phyloP scores from a whole-genome alignment of 441 rosid genomes.

The Arabidopsis lyrata region DNA sequence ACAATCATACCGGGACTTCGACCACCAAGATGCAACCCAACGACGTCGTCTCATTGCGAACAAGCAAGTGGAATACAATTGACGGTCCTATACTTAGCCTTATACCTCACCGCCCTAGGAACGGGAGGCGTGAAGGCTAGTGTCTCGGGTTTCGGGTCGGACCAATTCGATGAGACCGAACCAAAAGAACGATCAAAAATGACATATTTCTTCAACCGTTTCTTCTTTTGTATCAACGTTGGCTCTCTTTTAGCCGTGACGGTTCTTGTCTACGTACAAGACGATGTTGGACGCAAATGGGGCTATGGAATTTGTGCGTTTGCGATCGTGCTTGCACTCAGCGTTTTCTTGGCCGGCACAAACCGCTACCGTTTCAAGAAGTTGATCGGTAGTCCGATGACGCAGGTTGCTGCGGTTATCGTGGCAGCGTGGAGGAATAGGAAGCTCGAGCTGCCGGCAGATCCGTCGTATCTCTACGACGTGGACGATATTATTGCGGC shows the following conservation, averaged over 20 bases:
- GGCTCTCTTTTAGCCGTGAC: conserved; percentile 88
- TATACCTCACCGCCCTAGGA: conserved; percentile 90
- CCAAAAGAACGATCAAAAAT: conserved; percentile 64
- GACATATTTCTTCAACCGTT: conserved; percentile 85
- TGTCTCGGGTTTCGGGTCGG: conserved; percentile 94
- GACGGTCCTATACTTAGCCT: conserved; percentile 65
- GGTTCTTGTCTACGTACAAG: conserved; percentile 87
- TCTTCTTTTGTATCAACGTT: conserved; percentile 86
- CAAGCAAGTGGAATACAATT: conserved; percentile 71
- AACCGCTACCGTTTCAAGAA: conserved; percentile 80
- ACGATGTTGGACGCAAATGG: conserved; percentile 80
- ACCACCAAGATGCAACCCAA: conserved; percentile 68
- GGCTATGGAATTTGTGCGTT: conserved; percentile 86
- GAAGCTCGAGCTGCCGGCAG: conserved; percentile 61
- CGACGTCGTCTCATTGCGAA: conserved; percentile 50
- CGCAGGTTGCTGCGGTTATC: conserved; percentile 77
- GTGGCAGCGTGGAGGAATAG: conserved; percentile 78
- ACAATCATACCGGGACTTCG: conserved; percentile 77
- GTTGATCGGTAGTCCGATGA: conserved; percentile 87
- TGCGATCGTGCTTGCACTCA: conserved; percentile 63
- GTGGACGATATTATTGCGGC: conserved; percentile 60
- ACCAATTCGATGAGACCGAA: conserved; percentile 85
- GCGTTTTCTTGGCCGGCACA: conserved; percentile 74
- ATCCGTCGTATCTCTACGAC: conserved; percentile 56
- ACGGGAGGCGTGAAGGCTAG: conserved; percentile 96